Evolutionary conservation across 345 rosid genomes (phyloP), one percentile per base, ranked within the genome.

Genomic region (Hibiscus tridactylites): DNA sequence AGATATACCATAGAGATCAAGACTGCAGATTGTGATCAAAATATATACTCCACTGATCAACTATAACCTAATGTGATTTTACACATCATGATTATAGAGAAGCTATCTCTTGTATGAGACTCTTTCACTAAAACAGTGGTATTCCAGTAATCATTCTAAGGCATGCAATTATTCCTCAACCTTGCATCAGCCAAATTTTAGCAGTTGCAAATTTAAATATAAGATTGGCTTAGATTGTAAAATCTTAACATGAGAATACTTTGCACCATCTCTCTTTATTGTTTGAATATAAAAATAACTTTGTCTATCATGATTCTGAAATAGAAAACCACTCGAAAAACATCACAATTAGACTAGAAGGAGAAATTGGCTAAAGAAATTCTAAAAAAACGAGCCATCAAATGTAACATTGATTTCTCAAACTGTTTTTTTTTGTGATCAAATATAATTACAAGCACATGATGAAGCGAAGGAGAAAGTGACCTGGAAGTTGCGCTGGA

Each of bases 401-500:
- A 16, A 15, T 8, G 4, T 16, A 35, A 61, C 65, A 33, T 33
- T 9, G 24, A n/a, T 33, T 17, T 9, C 37, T 61, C 19, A 16
- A 58, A 61, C 5, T 7, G 21, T 21, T 21, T 21, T 21, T 33
- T 1, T 33, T 31, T 6, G 0, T 31, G 1, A 17, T 61, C 21
- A 61, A 7, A 62, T 62, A 35, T 62, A 62, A 62, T 62, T 35
- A 33, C 5, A 26, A 59, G 24, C 24, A 21, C 24, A 21, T 21
- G 24, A 21, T 21, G 24, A 61, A 61, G 65, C 7, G 66, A 16
- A 33, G 3, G 16, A 7, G 24, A 33, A 8, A 92, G 46, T 54
- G 15, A 90, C 97, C 98, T 85, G 87, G 70, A 70, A 86, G 82
- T 94, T 91, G 31, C 98, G 96, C 73, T 94, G 88, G 85, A 91